Evolutionary conservation across 2,329 filamentous ascomycete species (phyloP).

Genomic region (Pseudocercospora vitis): DNA sequence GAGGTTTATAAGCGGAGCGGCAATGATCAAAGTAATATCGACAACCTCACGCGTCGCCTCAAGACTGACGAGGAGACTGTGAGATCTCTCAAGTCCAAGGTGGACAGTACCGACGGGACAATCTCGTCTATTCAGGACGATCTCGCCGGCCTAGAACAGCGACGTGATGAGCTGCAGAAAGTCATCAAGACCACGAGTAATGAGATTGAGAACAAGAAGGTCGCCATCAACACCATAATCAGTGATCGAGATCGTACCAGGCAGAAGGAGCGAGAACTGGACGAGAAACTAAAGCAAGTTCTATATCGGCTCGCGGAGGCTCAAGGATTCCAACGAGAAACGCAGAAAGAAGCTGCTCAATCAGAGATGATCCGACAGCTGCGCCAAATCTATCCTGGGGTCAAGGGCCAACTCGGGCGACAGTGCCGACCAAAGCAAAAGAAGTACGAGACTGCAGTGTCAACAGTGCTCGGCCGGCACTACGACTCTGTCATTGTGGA

Average conservation of each 20-base stretch:
- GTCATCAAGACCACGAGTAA: slow-evolving; percentile 63
- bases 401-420: slow-evolving; percentile 85
- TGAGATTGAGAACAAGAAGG: slow-evolving; percentile 86
- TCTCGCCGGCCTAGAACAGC: slow-evolving; percentile 65
- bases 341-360: slow-evolving; percentile 72
- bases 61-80: slow-evolving; percentile 91
- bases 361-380: slow-evolving; percentile 83
- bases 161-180: slow-evolving; percentile 63
- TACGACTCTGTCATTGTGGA: slow-evolving; percentile 96
- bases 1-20: slow-evolving; percentile 83
- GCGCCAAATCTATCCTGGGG: slow-evolving; percentile 87
- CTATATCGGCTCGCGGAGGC: slow-evolving; percentile 79
- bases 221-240: slow-evolving; percentile 79
- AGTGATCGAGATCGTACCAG: slow-evolving; percentile 80
- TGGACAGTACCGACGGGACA: slow-evolving; percentile 73
- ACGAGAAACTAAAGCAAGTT: slow-evolving; percentile 85
- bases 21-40: slow-evolving; percentile 75
- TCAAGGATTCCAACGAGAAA: slow-evolving; percentile 81
- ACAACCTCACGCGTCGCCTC: slow-evolving; percentile 81
- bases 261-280: slow-evolving; percentile 80
- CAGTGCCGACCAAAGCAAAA: slow-evolving; percentile 96
- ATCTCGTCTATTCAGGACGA: slow-evolving; percentile 74
- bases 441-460: slow-evolving; percentile 91
- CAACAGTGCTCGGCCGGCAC: slow-evolving; percentile 85
- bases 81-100: slow-evolving; percentile 82